Base-by-base conservation (phyloP, 2,329 filamentous ascomycete genomes). In the Ceratocystis ficicola region DNA sequence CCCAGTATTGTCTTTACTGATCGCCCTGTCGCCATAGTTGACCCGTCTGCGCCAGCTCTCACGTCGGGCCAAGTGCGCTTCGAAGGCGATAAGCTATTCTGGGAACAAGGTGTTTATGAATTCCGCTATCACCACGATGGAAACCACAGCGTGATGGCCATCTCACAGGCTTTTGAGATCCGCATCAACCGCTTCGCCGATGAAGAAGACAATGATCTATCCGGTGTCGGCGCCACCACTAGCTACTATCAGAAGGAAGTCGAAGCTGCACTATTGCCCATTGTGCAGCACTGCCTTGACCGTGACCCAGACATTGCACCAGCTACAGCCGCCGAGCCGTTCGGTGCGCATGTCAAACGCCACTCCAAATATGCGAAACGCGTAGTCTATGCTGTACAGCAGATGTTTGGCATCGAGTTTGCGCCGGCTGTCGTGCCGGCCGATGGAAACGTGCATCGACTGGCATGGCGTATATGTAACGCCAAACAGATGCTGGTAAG, bases 351-450 rank as follows among this genome's bases (percentile, higher is more conserved):
- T 50, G 88, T 96, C 1, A 91, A 96, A 72, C 80, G 91, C 28
- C 89, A 96, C 70, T 84, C 87, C 69, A 96, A 95, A 75, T 97
- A 91, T 71, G 88, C 93, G 0, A 89, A 86, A 75, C 80, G 94
- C 52, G 88, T 97, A 10, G 92, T 97, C 0, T 97, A 95, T 74
- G 94, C 92, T 3, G 90, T 99, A 32, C 88, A 89, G 69, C 89
- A 95, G 74, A 96, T 96, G 91, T 95, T 99, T 74, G 94, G 92
- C 63, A 89, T 99, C 68, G 94, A 99, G 74, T 92, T 99, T 73
- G 90, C 94, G 1, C 87, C 92, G 0, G 90, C 90, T 57, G 93
- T 97, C 0, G 94, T 99, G 41, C 85, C 89, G 64, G 91, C 92
- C 0, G 94, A 99, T 76, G 90, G 94, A 5, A 95, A 87, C 70